Base-by-base conservation (phyloP, 495 filamentous ascomycete species). In the Neurospora sublineolata region DNA sequence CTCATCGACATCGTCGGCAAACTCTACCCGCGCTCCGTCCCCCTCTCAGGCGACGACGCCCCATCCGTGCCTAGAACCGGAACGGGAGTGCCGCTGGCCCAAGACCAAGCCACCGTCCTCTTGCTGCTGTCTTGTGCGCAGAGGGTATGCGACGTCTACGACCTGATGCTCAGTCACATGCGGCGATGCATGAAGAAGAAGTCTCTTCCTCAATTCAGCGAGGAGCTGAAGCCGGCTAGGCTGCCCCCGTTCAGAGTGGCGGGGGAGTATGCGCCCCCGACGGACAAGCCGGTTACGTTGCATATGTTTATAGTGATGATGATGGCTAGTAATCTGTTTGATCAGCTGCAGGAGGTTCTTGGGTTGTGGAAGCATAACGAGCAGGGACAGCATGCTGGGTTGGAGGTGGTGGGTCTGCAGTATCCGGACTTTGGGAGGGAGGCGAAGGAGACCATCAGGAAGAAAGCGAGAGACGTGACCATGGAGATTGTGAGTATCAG, bases 301-400 rank as follows among this genome's bases (percentile, higher is more conserved):
- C 71, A 73, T 23, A 73, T 73, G 68, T 30, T 70, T 14, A 73
- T 70, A 23, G 44, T 73, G 18, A 42, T 73, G 30, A 18, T 70
- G n/a, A 73, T 73, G 71, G 71, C 71, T 1, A 41, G 68, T 12
- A 69, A 73, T 36, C 38, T 73, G 68, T 73, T 73, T 41, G 71
- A 73, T 23, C 71, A 73, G 68, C 23, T 73, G 11, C 68, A 73
- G 30, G 68, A 73, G 18, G 37, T 73, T 12, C 8, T 73, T 0
- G 68, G 71, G 11, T 18, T 73, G 1, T 69, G 68, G 42, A 20
- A 46, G 38, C 36, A 70, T 10, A 12, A 12, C 2, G 23, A 9
- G 10, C 44, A 70, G 18, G 41, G 18, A 10, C 41, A 20, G 9
- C 8, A 20, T 36, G 23, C 37, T 12, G 68, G 44, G 44, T 0